Percentiles rank a stretch among this genome's conserved stretches.
Conservation (phyloP, 202 grass and related monocot species). For the Hordeum pubiflorum region DNA sequence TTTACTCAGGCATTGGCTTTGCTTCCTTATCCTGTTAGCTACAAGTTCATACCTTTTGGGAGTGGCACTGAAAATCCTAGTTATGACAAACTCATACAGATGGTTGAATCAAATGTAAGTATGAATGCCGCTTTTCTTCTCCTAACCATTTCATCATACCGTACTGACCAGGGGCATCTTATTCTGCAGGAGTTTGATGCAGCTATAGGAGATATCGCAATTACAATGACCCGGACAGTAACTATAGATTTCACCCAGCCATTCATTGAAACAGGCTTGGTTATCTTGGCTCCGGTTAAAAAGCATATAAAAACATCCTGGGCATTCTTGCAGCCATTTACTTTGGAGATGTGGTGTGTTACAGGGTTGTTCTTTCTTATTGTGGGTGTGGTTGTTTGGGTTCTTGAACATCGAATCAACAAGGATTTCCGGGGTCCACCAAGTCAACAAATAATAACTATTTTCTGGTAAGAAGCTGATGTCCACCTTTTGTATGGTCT, state of each 20-base stretch:
- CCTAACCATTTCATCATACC: background rate
- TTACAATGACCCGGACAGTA: constrained; percentile 63
- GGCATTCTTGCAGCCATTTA: constrained; percentile 90
- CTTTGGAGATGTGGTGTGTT: constrained; percentile 77
- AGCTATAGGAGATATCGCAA: constrained; percentile 71
- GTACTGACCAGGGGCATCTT: background rate
- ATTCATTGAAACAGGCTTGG: constrained; percentile 84
- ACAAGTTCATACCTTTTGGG: constrained; percentile 63
- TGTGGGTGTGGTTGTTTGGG: constrained; percentile 78
- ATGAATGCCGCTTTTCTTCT: background rate
- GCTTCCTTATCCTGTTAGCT: constrained; percentile 90
- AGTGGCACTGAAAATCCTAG: constrained; percentile 56
- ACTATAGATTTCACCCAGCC: constrained; percentile 77
- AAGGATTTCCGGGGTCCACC: constrained; percentile 79
- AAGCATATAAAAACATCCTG: constrained; percentile 62
- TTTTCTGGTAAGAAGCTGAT: constrained; percentile 60
- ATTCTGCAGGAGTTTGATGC: constrained; percentile 68
- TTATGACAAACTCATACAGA: constrained; percentile 54
- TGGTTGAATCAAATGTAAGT: constrained; percentile 72
- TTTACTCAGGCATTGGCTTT: constrained; percentile 71
- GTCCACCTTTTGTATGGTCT: background rate
- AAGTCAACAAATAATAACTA: constrained; percentile 65
- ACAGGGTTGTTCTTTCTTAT: constrained; percentile 70
- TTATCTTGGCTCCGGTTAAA: constrained; percentile 69
- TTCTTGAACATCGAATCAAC: constrained; percentile 94